A percentile compares a stretch with the other conserved stretches of the same genome.
phyloP scores from a whole-genome alignment of 2,329 filamentous ascomycete species.

The Coniochaeta pulveracea region DNA sequence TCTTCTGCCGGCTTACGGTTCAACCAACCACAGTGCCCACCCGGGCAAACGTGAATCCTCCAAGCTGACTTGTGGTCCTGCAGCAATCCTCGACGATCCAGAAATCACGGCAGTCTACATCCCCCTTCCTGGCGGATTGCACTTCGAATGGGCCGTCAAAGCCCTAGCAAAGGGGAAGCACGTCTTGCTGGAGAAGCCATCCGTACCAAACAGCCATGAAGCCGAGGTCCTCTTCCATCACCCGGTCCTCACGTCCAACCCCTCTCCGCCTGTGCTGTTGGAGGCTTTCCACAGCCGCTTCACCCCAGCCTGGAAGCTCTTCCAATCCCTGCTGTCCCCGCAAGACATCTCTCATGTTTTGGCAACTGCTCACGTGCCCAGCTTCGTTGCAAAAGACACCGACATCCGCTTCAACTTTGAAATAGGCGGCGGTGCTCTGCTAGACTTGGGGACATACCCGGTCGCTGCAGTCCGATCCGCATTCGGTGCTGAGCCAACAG shows the following conservation, averaged over 20 bases:
- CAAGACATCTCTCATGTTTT: too few relatives aligned
- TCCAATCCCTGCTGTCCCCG: too few relatives aligned
- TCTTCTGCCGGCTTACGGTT: too few relatives aligned
- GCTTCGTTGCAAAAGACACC: conserved; percentile 19
- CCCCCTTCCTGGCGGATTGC: conserved; percentile 29
- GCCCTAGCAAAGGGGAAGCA: conserved; percentile 38
- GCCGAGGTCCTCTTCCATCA: conserved; percentile 33
- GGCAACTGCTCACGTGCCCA: too few relatives aligned
- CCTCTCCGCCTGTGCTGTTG: too few relatives aligned
- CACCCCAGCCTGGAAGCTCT: conserved; percentile 33
- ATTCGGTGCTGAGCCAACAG: conserved; percentile 24
- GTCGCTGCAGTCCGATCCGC: conserved; percentile 25
- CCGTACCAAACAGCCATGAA: conserved; percentile 31
- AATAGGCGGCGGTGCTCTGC: conserved; percentile 29
- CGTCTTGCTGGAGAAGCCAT: conserved; percentile 43
- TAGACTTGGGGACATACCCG: conserved; percentile 26
- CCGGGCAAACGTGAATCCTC: too few relatives aligned
- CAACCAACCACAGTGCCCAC: too few relatives aligned
- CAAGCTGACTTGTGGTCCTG: too few relatives aligned
- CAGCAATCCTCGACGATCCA: conserved; percentile 26
- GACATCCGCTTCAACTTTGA: conserved; percentile 32
- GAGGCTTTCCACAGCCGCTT: conserved; percentile 43
- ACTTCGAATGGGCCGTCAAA: conserved; percentile 34
- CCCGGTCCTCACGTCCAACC: too few relatives aligned
- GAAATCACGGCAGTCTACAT: conserved; percentile 39